These are phyloP conservation scores for Cyclostephanos tholiformis DNA, from an alignment of 108 stramenopile species.

Conservation along the genomic window DNA sequence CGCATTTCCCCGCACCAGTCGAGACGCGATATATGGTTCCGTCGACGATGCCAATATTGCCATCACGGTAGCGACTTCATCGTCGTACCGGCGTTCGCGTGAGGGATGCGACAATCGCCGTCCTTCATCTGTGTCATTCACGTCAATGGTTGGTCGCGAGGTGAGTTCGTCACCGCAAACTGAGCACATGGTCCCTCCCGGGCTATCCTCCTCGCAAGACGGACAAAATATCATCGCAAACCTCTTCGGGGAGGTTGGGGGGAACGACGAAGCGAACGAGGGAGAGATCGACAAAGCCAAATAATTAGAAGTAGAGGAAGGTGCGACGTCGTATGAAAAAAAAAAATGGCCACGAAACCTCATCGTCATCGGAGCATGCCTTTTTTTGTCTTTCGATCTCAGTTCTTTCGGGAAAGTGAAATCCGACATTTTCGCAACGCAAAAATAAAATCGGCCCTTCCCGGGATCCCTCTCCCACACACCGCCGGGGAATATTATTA, in stretches of 20 bases:
- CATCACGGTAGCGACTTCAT: neutral
- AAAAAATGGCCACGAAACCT: neutral
- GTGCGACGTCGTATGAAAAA: neutral
- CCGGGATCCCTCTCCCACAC: no score
- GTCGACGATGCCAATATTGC: neutral
- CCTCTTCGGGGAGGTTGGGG: neutral
- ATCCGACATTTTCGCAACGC: no score
- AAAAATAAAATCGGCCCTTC: no score
- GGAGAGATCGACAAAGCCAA: neutral
- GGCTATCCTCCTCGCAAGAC: constrained; percentile 20
- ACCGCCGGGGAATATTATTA: neutral
- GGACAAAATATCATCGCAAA: constrained; percentile 11
- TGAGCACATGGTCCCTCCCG: constrained; percentile 24
- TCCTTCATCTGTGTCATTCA: neutral
- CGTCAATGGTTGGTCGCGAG: neutral
- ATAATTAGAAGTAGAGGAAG: neutral
- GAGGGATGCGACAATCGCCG: neutral
- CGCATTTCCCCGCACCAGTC: neutral
- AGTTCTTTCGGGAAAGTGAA: neutral
- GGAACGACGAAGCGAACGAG: no score
- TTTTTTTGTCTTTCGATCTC: neutral
- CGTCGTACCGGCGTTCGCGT: constrained; percentile 2
- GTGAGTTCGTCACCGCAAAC: constrained; percentile 43
- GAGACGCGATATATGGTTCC: constrained; percentile 1
- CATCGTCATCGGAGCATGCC: neutral